Evolutionary conservation across 306 rosid species (phyloP), one percentile per base, ranked within the genome.

Genomic region (Lithocarpus polystachyus): DNA sequence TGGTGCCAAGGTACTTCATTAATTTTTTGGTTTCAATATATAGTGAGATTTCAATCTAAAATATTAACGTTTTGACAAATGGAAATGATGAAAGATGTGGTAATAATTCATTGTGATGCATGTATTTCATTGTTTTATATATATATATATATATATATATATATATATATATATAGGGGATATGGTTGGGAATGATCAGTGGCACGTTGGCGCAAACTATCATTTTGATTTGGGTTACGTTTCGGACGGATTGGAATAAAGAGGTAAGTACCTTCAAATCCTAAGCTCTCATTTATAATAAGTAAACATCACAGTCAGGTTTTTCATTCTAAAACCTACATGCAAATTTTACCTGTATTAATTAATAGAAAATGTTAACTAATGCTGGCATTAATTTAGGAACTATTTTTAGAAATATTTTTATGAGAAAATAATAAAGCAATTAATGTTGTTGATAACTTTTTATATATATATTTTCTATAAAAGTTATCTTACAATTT

Each of bases 111-210:
- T 22, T 5, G 14, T 23, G 57, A 43, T 67, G 71, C 71, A 33
- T 40, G 3, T 8, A 40, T 40, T 40, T 2, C 45, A 40, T 37
- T 37, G 43, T 37, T 37, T 0, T 2, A 7, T 37, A 5, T 33
- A 5, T 33, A 37, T 35, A 6, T 15, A 14, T 62, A 23, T 31
- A 28, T 40, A 19, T 40, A 7, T 73, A 29, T 11, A 92, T n/a
- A 6, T 15, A 14, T 62, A 23, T 31, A 28, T 40, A 19, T 40
- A 7, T 73, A 29, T 11, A 92, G 97, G 97, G 97, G 68, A 83
- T 92, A 76, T 92, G 95, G 95, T 28, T 89, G 77, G 96, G 97
- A 56, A 90, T 92, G 93, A 68, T 88, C 0, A 88, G 89, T n/a
- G 97, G 96, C 11, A 92, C 96, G 0, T 0, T 72, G 6, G 81